Conservation (phyloP, 306 rosid genomes). For the Cucurbita argyrosperma region DNA sequence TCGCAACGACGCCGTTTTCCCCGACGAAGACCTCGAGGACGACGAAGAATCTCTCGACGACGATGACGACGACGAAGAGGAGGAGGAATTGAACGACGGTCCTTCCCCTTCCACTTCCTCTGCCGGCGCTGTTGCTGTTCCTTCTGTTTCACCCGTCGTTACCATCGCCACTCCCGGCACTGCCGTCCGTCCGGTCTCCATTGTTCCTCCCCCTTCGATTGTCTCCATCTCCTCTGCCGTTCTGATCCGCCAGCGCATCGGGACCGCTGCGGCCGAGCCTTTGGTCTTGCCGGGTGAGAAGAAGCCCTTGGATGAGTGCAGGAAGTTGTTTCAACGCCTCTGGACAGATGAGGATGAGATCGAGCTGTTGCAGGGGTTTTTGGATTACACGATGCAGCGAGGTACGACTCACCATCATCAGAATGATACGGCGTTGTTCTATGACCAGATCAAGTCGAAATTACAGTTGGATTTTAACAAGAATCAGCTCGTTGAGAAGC, state of each 20-base stretch:
- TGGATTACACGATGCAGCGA: conserved; percentile 23
- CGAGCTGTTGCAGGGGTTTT: conserved; percentile 37
- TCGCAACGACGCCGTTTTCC: conserved; percentile 56
- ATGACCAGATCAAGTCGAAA: conserved; percentile 47
- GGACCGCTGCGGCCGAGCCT: background rate
- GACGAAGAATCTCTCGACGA: conserved; percentile 48
- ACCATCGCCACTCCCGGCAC: conserved; percentile 9
- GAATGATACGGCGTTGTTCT: conserved; percentile 41
- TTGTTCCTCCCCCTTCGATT: background rate
- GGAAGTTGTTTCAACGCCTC: conserved; percentile 32
- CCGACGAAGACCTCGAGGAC: conserved; percentile 48
- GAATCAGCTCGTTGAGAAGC: conserved; percentile 55
- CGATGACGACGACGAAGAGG: conserved; percentile 40
- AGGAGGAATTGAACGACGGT: conserved; percentile 27
- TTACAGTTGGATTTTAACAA: conserved; percentile 39
- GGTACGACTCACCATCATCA: conserved; percentile 11
- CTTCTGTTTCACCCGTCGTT: conserved; percentile 3
- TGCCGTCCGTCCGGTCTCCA: background rate
- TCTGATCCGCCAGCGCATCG: conserved; percentile 13
- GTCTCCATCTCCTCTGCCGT: background rate
- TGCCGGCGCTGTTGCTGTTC: conserved; percentile 6
- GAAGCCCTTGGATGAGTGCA: conserved; percentile 25
- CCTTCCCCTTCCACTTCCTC: conserved; percentile 20
- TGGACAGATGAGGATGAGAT: conserved; percentile 62
- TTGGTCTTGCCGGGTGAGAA: conserved; percentile 23